Evolutionary conservation across 148 eudicot genomes (phyloP).

Genomic region (Suaeda aralocaspica): DNA sequence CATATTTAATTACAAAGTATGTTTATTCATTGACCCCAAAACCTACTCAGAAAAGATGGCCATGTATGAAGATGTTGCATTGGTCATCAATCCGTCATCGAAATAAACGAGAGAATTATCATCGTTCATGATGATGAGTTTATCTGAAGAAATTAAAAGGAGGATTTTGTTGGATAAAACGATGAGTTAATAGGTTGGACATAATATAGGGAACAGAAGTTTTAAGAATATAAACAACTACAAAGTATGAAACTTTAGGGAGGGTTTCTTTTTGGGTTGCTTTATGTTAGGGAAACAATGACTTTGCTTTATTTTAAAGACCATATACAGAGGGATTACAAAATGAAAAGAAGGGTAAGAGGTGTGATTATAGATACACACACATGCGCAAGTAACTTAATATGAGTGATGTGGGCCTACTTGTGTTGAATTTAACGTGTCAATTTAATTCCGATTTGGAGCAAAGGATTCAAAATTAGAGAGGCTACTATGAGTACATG

Average conservation of each 20-base stretch:
- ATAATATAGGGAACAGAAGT: conserved; percentile 21
- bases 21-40: background rate
- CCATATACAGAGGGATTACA: conserved; percentile 7
- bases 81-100: conserved; percentile 19
- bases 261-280: conserved; percentile 18
- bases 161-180: background rate
- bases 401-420: conserved; percentile 1
- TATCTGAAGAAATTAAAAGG: conserved; percentile 24
- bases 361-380: conserved; percentile 22
- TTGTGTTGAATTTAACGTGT: conserved; percentile 23
- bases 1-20: background rate
- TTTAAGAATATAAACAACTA: background rate
- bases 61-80: conserved; percentile 48
- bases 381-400: background rate
- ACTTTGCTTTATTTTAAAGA: conserved; percentile 12
- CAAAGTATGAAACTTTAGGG: background rate
- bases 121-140: conserved; percentile 27
- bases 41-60: conserved; percentile 63
- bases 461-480: no score
- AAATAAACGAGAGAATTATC: background rate
- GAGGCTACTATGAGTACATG: no score
- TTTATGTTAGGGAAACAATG: conserved; percentile 25
- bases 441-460: background rate
- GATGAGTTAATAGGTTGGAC: conserved; percentile 45
- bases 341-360: background rate